Evolutionary conservation across 257 asterid species (phyloP).

Genomic region (Solanum medicagineum): DNA sequence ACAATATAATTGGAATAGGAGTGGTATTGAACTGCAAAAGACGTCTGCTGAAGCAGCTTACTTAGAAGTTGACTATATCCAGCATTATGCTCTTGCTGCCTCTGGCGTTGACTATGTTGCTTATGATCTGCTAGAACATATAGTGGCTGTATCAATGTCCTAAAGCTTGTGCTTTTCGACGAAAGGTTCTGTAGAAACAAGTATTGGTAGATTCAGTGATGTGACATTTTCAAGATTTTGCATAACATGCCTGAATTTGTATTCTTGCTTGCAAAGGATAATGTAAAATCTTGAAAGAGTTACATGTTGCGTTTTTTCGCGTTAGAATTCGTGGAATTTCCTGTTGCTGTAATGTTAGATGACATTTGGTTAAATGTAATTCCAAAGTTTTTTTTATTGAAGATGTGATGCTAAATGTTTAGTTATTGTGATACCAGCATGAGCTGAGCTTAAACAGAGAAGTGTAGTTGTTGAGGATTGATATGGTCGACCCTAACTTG

Average conservation of each 20-base stretch:
- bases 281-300: slow-evolving; percentile 6
- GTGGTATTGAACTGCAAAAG: not conserved
- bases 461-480: not conserved
- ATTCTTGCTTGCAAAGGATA: not conserved
- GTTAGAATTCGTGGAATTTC: not conserved
- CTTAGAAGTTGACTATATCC: not conserved
- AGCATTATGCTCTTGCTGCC: not conserved
- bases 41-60: not conserved
- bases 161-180: not conserved
- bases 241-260: not conserved
- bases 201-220: not conserved
- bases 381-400: not conserved
- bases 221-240: slow-evolving; percentile 1
- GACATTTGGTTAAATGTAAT: not conserved
- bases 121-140: not conserved
- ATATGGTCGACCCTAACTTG: not conserved
- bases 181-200: not conserved
- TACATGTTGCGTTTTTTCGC: not conserved
- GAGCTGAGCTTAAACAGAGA: not conserved
- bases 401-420: not conserved
- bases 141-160: not conserved
- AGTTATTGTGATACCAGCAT: not conserved
- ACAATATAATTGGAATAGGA: not conserved
- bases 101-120: not conserved
- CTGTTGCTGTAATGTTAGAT: not conserved